Evolutionary conservation across 2,329 filamentous ascomycete genomes (phyloP).

Genomic region (Pyrenophora teres): DNA sequence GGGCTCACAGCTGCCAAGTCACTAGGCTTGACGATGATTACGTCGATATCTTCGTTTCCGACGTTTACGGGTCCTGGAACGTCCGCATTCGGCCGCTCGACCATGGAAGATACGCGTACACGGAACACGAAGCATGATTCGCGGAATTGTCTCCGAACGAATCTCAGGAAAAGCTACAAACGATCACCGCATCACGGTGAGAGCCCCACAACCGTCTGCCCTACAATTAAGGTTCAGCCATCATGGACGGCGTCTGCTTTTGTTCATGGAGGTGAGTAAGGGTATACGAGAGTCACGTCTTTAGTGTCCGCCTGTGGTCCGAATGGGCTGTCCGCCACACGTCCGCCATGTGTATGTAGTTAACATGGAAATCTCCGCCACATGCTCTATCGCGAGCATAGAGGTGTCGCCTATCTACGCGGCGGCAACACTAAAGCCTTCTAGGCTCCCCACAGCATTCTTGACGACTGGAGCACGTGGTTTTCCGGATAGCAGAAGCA

Average conservation of each 20-base stretch:
- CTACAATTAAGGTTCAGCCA: slow-evolving; percentile 5
- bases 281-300: slow-evolving; percentile 1
- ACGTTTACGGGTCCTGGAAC: slow-evolving; percentile 6
- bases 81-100: slow-evolving; percentile 4
- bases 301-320: background rate
- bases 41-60: slow-evolving; percentile 2
- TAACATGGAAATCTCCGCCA: background rate
- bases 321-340: background rate
- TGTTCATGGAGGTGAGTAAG: background rate
- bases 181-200: background rate
- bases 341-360: background rate
- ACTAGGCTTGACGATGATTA: background rate
- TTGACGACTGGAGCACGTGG: background rate
- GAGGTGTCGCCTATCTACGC: background rate
- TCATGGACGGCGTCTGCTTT: background rate
- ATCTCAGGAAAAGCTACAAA: background rate
- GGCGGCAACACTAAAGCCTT: background rate
- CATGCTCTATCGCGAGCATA: background rate
- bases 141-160: slow-evolving; percentile 2
- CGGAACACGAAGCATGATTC: background rate
- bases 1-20: background rate
- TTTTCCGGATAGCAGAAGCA: background rate
- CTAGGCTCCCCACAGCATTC: background rate
- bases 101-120: background rate
- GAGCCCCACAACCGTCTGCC: slow-evolving; percentile 1